Conservation (phyloP, 2,329 filamentous ascomycete species). For the Xylariaceae sp. region DNA sequence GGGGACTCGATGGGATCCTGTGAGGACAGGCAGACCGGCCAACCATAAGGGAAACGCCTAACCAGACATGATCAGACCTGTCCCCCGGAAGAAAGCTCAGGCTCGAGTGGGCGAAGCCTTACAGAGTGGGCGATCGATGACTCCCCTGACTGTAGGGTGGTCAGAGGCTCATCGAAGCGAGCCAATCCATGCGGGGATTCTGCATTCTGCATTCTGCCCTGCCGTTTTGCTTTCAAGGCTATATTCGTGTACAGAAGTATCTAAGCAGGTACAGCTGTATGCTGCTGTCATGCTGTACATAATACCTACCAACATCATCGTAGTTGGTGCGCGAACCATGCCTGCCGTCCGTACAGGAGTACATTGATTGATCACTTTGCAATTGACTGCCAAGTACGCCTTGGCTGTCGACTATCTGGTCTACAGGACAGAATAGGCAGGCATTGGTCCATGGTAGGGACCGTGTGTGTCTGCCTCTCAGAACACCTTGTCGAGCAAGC, state of each 20-base stretch:
- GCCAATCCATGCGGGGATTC: slow-evolving; percentile 8
- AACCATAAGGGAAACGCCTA: slow-evolving; percentile 21
- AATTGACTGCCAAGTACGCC: slow-evolving; percentile 8
- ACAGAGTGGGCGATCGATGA: slow-evolving; percentile 17
- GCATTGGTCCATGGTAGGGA: no score
- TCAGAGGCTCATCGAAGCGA: slow-evolving; percentile 9
- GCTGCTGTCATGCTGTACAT: no score
- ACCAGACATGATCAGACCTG: slow-evolving; percentile 15
- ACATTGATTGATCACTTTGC: no score
- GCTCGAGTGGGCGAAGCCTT: slow-evolving; percentile 15
- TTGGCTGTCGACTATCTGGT: slow-evolving; percentile 1
- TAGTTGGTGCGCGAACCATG: slow-evolving; percentile 14
- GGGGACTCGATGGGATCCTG: no score
- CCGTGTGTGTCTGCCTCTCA: slow-evolving; percentile 22
- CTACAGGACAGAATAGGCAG: no score
- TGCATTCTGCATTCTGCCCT: no score
- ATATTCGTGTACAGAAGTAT: no score
- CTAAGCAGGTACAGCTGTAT: no score
- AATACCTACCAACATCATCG: slow-evolving; percentile 2
- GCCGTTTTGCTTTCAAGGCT: no score
- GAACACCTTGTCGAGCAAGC: slow-evolving; percentile 23
- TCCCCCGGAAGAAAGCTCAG: background rate
- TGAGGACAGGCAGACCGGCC: background rate
- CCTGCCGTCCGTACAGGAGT: slow-evolving; percentile 1
- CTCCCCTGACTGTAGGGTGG: no score